A percentile compares a stretch with the other conserved stretches of the same genome.
Conservation (phyloP, 1,284 basidiomycete species). For the Leccinum pallidistipes region DNA sequence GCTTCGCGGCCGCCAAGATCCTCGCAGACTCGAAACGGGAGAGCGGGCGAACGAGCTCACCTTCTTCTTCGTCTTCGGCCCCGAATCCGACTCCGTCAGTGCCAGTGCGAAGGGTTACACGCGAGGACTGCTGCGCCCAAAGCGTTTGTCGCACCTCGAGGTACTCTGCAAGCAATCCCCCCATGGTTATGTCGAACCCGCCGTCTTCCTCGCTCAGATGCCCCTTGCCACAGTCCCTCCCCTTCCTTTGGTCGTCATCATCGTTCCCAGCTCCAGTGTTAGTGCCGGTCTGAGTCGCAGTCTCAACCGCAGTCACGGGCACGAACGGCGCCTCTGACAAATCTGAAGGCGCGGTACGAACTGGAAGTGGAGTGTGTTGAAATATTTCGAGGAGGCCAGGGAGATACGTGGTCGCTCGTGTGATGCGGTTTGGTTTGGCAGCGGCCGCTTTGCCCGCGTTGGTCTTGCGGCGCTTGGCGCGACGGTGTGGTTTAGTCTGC, state of each 20-base stretch:
- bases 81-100: background rate
- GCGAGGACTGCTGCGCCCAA: constrained; percentile 9
- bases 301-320: background rate
- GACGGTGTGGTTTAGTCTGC: constrained; percentile 13
- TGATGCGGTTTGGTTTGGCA: constrained; percentile 9
- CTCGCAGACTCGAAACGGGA: constrained; percentile 28
- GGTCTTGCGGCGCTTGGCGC: constrained; percentile 31
- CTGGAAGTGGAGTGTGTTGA: constrained; percentile 3
- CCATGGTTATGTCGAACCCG: constrained; percentile 30
- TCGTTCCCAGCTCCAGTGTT: background rate
- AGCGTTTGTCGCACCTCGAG: constrained; percentile 19
- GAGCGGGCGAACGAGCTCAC: constrained; percentile 28
- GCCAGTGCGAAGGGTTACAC: constrained; percentile 12
- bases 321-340: background rate
- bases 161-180: constrained; percentile 25
- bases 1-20: constrained; percentile 17
- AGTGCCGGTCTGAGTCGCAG: background rate
- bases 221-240: background rate
- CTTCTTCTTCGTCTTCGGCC: constrained; percentile 4
- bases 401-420: constrained; percentile 20
- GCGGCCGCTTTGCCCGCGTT: constrained; percentile 17
- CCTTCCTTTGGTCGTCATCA: background rate
- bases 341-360: background rate
- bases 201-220: background rate
- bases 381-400: constrained; percentile 21